Evolutionary conservation across 345 rosid species (phyloP).

Genomic region (Excoecaria agallocha): DNA sequence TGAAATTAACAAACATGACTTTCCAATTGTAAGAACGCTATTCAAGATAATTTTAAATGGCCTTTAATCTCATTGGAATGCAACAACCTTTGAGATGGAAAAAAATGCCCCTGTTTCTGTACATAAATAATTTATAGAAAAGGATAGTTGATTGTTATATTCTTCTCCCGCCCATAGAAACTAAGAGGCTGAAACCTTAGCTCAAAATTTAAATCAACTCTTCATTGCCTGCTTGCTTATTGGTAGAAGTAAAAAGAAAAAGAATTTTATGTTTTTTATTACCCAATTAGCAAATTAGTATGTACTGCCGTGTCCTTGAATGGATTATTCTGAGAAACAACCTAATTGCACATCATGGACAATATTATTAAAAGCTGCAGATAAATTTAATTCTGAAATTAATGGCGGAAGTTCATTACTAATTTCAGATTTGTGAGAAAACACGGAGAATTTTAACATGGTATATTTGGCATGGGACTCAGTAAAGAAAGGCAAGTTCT

Average conservation of each 20-base stretch:
- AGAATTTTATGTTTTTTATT: neutral
- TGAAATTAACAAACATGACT: neutral
- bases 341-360: neutral
- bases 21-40: neutral
- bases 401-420: neutral
- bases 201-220: no score
- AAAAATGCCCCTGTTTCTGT: no score
- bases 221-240: no score
- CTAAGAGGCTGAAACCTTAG: no score
- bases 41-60: neutral
- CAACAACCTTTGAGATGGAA: neutral
- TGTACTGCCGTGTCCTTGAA: neutral
- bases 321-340: neutral
- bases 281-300: neutral
- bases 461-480: neutral
- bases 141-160: no score
- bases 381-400: neutral
- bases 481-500: neutral
- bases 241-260: neutral
- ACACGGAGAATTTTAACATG: neutral
- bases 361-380: neutral
- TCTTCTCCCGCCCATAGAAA: no score
- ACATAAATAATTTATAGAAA: no score
- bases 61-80: neutral
- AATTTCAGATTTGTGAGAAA: neutral